Percentiles rank a stretch among this genome's conserved stretches.
phyloP scores from a whole-genome alignment of 2,329 filamentous ascomycete species.

The Plectosphaerella cucumerina region DNA sequence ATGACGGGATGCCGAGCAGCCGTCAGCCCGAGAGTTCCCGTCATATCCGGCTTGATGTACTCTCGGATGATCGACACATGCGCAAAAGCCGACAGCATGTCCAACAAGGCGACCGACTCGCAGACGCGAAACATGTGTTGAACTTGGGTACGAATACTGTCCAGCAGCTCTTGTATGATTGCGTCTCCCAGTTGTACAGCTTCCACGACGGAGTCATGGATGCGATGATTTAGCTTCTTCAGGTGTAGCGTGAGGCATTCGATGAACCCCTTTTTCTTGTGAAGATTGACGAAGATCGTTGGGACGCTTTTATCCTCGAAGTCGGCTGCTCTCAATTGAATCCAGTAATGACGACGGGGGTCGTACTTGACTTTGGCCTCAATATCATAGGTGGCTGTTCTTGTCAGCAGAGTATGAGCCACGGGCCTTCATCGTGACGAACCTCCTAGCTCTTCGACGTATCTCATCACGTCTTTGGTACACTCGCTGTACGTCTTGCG shows the following conservation, averaged over 20 bases:
- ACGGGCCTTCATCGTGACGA: slow-evolving; percentile 12
- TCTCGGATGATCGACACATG: slow-evolving; percentile 62
- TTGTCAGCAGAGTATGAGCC: background rate
- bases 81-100: slow-evolving; percentile 78
- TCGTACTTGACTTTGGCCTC: slow-evolving; percentile 71
- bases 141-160: slow-evolving; percentile 66
- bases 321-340: slow-evolving; percentile 60
- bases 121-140: slow-evolving; percentile 77
- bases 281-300: slow-evolving; percentile 71
- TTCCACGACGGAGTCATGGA: slow-evolving; percentile 78
- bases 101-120: slow-evolving; percentile 80
- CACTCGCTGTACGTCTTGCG: slow-evolving; percentile 87
- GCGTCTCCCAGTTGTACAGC: slow-evolving; percentile 79
- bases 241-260: slow-evolving; percentile 87
- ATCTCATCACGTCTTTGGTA: slow-evolving; percentile 70
- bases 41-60: slow-evolving; percentile 64
- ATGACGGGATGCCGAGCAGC: slow-evolving; percentile 73
- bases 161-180: slow-evolving; percentile 67
- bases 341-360: slow-evolving; percentile 71
- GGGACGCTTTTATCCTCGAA: slow-evolving; percentile 59
- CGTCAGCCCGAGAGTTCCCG: slow-evolving; percentile 66
- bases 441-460: slow-evolving; percentile 67
- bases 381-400: slow-evolving; percentile 51
- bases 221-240: slow-evolving; percentile 73
- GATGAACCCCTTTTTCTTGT: slow-evolving; percentile 67